Evolutionary conservation across 345 rosid genomes (phyloP).

Genomic region (Salix exigua): DNA sequence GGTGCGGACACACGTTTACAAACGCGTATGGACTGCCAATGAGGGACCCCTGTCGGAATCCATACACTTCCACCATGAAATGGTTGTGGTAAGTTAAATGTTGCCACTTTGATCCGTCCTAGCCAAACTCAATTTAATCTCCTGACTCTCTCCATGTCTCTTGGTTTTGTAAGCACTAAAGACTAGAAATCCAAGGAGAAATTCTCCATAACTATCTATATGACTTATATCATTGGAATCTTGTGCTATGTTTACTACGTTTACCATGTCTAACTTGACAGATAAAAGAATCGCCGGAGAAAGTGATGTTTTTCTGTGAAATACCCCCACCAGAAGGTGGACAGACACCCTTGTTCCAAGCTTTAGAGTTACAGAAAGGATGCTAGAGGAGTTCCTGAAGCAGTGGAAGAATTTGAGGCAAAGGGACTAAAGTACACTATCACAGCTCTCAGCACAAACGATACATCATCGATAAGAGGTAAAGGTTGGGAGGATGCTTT

Average conservation of each 20-base stretch:
- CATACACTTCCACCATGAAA: slow-evolving; percentile 67
- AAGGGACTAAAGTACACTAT: slow-evolving; percentile 51
- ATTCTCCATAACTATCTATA: neutral
- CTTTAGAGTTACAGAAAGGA: slow-evolving; percentile 52
- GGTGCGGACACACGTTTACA: slow-evolving; percentile 47
- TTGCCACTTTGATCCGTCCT: neutral
- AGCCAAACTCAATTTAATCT: neutral
- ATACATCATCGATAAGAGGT: slow-evolving; percentile 56
- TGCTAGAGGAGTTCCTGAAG: slow-evolving; percentile 59
- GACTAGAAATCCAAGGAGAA: neutral
- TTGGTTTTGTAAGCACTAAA: neutral
- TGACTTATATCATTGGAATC: too few species aligned
- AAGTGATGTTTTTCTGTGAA: slow-evolving; percentile 52
- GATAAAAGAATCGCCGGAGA: slow-evolving; percentile 49
- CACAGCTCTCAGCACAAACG: slow-evolving; percentile 35
- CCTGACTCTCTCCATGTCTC: neutral
- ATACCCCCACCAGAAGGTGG: slow-evolving; percentile 65
- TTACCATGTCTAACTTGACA: slow-evolving; percentile 11
- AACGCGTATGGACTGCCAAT: slow-evolving; percentile 65
- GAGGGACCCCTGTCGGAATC: slow-evolving; percentile 72
- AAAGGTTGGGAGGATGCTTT: slow-evolving; percentile 69
- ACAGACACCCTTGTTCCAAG: slow-evolving; percentile 68
- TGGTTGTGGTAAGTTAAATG: slow-evolving; percentile 46
- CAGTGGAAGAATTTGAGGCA: slow-evolving; percentile 51
- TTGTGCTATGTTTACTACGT: too few species aligned